Evolutionary conservation across 2,329 filamentous ascomycete genomes (phyloP), one percentile per base, ranked within the genome.

Genomic region (Apiospora hydei): DNA sequence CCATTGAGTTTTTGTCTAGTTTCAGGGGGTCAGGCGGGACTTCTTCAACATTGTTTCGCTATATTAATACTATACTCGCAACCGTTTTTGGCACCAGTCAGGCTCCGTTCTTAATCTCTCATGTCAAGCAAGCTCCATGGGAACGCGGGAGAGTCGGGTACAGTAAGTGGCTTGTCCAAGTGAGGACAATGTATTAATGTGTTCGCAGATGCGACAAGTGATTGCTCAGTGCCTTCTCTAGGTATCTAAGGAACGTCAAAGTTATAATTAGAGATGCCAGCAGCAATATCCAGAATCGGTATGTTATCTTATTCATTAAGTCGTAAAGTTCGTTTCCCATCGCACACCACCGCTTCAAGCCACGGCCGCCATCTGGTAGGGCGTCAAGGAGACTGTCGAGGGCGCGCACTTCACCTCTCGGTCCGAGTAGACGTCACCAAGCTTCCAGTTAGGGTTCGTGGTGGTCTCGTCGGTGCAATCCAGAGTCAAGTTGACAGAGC

Each of bases 371-470:
- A 82, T 78, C 71, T 79, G 49, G 70, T 78, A 79, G 0, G 83
- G 83, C 71, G 77, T 76, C 34, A 85, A 68, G 4, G 72, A 74
- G 13, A 80, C 24, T 13, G 78, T 80, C 21, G 81, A 77, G 0
- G 78, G 77, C 26, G 67, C 71, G 73, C 83, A 85, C 46, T 75
- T 73, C 70, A 83, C 78, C 41, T 75, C 71, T 8, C 81, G 78
- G 72, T 73, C 77, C 11, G 82, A 83, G 76, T 85, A 85, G 72
- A 82, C 82, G 71, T 82, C 68, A 30, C 84, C 84, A 8, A 80
- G 72, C 1, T 77, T 74, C 84, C 84, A 86, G 76, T 84, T 78
- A 1, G 80, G 78, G 78, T 85, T 85, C 74, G 76, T 72, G 76
- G 76, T 82, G 1, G 73, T 77, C 34, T 74, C 74, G 43, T 82